Evolutionary conservation across 1,284 basidiomycete genomes (phyloP).

Genomic region (Trichosporon sp.): DNA sequence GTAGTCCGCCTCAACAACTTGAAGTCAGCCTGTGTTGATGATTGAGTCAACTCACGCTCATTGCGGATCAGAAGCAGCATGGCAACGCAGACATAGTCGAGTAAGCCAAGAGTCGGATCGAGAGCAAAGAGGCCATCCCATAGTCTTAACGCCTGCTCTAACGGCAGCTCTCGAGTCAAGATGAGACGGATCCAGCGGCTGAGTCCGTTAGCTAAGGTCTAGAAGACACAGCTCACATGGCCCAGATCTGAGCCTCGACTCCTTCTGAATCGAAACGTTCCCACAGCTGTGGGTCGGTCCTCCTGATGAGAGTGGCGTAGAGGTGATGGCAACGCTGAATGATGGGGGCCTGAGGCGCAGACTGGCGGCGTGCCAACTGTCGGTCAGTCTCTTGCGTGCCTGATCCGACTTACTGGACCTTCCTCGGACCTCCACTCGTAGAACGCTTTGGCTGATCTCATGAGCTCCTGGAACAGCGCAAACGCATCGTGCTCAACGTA

Average conservation of each 20-base stretch:
- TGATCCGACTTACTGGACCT: slow-evolving; percentile 28
- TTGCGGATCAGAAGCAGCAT: slow-evolving; percentile 90
- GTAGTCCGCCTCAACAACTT: slow-evolving; percentile 80
- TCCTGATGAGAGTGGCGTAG: slow-evolving; percentile 64
- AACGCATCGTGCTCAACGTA: slow-evolving; percentile 63
- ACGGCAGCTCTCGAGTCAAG: slow-evolving; percentile 79
- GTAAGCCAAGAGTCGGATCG: slow-evolving; percentile 62
- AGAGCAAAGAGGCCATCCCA: slow-evolving; percentile 91
- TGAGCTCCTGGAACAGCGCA: slow-evolving; percentile 68
- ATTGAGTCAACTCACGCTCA: slow-evolving; percentile 55
- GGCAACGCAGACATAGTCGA: slow-evolving; percentile 78
- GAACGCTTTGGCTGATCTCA: slow-evolving; percentile 70
- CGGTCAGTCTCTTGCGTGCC: background rate
- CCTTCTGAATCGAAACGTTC: slow-evolving; percentile 66
- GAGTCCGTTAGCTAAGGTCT: slow-evolving; percentile 5
- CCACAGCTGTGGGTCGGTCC: slow-evolving; percentile 76
- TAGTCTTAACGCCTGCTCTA: slow-evolving; percentile 63
- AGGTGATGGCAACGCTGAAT: slow-evolving; percentile 71
- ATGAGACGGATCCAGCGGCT: slow-evolving; percentile 86
- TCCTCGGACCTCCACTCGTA: slow-evolving; percentile 74
- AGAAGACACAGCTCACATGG: slow-evolving; percentile 59
- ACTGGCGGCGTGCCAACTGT: background rate
- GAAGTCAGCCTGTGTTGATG: slow-evolving; percentile 6
- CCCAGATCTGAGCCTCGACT: slow-evolving; percentile 90
- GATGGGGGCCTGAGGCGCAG: slow-evolving; percentile 60